Conservation (phyloP, 2,329 filamentous ascomycete species). For the Metarhizium sp. region DNA sequence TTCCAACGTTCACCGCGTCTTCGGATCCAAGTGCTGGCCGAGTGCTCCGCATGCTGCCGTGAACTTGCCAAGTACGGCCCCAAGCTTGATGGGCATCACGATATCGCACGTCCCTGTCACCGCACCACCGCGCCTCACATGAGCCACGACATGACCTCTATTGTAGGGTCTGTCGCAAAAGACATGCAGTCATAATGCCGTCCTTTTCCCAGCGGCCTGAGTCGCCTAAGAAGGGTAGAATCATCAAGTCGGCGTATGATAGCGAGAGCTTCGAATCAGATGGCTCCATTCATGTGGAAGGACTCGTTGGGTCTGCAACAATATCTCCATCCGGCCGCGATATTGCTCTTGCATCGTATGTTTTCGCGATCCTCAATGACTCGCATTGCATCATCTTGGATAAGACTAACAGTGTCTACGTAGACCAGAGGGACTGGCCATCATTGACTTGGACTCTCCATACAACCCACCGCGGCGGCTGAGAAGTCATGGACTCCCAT, state of each 20-base stretch:
- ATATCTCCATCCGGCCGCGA: conserved; percentile 89
- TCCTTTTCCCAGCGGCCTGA: conserved; percentile 36
- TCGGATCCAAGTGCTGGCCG: background rate
- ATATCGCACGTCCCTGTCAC: background rate
- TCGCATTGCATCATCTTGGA: conserved; percentile 14
- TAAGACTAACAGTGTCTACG: background rate
- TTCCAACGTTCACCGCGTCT: background rate
- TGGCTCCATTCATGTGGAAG: conserved; percentile 73
- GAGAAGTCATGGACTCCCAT: conserved; percentile 74
- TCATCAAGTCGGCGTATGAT: conserved; percentile 63
- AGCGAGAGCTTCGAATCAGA: conserved; percentile 83
- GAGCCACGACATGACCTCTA: conserved; percentile 7
- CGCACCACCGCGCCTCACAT: background rate
- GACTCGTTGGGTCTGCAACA: conserved; percentile 77
- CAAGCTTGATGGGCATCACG: background rate
- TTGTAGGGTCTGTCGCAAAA: background rate
- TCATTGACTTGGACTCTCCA: conserved; percentile 85
- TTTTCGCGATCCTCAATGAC: conserved; percentile 7
- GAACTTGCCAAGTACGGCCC: background rate
- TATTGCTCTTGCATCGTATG: conserved; percentile 74
- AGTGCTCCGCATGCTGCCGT: background rate
- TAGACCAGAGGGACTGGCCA: conserved; percentile 74
- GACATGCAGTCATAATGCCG: conserved; percentile 29
- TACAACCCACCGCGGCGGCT: conserved; percentile 80
- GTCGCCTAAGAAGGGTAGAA: conserved; percentile 45